A percentile compares a stretch with the other conserved stretches of the same genome.
phyloP scores from a whole-genome alignment of 169 alveolate genomes.

The Miamiensis avidus region DNA sequence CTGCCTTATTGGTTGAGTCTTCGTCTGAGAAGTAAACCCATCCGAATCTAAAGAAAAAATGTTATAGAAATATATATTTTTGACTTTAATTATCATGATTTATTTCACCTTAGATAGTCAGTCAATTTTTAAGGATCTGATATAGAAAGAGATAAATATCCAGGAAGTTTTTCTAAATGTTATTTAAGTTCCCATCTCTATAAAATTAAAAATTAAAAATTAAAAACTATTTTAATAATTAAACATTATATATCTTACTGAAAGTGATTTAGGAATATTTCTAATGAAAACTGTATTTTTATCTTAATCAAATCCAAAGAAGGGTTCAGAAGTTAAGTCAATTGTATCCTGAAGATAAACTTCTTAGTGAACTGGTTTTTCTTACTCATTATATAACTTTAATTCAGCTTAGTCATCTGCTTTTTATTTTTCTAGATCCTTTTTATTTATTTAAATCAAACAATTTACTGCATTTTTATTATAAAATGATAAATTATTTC shows the following conservation, averaged over 20 bases:
- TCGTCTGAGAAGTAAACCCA: background rate
- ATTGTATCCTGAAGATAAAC: background rate
- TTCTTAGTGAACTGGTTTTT: background rate
- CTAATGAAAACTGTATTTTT: conserved; percentile 22
- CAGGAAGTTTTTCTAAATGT: conserved; percentile 44
- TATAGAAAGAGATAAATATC: conserved; percentile 10
- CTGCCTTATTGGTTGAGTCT: background rate
- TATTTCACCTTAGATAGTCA: background rate
- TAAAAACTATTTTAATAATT: conserved; percentile 32
- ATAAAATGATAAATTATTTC: too few relatives aligned
- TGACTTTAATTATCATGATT: background rate
- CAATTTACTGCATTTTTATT: background rate
- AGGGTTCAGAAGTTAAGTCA: conserved; percentile 16
- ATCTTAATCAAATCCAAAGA: conserved; percentile 39
- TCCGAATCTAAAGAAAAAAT: background rate
- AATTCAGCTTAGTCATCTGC: background rate
- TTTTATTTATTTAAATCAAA: too few relatives aligned
- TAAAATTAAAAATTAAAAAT: conserved; percentile 8
- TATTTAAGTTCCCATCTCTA: conserved; percentile 30
- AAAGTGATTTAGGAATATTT: conserved; percentile 39
- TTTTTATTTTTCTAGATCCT: background rate
- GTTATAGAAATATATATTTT: too few relatives aligned
- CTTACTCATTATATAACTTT: background rate
- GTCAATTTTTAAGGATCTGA: background rate
- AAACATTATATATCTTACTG: conserved; percentile 27